Conservation (phyloP, 768 basidiomycete genomes). For the Gyrodon lividus region DNA sequence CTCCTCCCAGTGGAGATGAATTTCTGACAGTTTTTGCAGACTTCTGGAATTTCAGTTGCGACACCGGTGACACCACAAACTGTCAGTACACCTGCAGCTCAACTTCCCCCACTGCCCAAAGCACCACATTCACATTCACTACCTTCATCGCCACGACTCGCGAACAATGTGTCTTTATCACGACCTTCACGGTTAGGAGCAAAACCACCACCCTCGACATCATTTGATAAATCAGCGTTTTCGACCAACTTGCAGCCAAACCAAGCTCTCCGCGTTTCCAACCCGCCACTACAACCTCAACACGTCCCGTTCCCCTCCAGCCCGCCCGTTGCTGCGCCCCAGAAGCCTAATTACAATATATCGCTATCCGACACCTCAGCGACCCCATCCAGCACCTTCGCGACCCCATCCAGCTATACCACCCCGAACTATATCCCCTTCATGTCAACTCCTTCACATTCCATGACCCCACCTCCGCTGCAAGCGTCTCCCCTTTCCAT, state of each 20-base stretch:
- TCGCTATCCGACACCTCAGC: conserved; percentile 35
- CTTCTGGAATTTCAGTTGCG: conserved; percentile 13
- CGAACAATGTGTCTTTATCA: conserved; percentile 29
- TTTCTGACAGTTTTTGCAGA: conserved; percentile 14
- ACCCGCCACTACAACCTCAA: conserved; percentile 22
- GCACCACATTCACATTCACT: conserved; percentile 41
- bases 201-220: conserved; percentile 34
- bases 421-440: conserved; percentile 17
- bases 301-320: conserved; percentile 11
- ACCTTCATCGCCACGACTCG: conserved; percentile 38
- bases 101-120: conserved; percentile 11
- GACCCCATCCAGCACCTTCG: conserved; percentile 15
- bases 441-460: conserved; percentile 18
- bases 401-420: conserved; percentile 13
- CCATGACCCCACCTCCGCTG: conserved; percentile 30
- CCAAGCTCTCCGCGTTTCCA: conserved; percentile 19
- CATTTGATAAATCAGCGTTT: conserved; percentile 34
- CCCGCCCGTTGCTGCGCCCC: conserved; percentile 10
- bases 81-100: conserved; percentile 13
- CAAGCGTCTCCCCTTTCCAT: conserved; percentile 37
- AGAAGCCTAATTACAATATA: conserved; percentile 61
- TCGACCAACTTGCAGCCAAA: conserved; percentile 22
- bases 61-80: conserved; percentile 15
- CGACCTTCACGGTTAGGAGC: conserved; percentile 42
- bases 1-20: not conserved